phyloP scores from a whole-genome alignment of 73 alveolate species.

The Paramecium primaurelia region DNA sequence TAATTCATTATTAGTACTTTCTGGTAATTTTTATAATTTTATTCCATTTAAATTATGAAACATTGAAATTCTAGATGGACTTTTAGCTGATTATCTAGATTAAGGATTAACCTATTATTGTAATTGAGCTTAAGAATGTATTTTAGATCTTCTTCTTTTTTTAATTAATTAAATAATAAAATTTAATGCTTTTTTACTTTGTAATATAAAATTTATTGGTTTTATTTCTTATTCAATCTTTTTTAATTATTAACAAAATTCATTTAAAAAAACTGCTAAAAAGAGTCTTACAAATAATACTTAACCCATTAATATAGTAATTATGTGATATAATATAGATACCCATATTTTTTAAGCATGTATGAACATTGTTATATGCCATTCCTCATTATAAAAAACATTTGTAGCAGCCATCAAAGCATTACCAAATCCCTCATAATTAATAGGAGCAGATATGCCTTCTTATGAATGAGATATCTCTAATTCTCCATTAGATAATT shows the following conservation, averaged over 20 bases:
- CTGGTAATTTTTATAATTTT: not conserved
- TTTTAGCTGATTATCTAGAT: not conserved
- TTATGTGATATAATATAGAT: slow-evolving; percentile 18
- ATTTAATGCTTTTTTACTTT: not conserved
- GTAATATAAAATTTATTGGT: not conserved
- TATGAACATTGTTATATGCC: slow-evolving; percentile 55
- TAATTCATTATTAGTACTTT: not conserved
- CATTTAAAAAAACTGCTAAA: slow-evolving; percentile 48
- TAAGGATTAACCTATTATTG: not conserved
- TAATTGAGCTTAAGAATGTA: not conserved
- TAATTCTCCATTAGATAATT: not conserved
- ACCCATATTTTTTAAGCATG: not conserved
- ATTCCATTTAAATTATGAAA: not conserved
- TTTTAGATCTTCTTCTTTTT: slow-evolving; percentile 7
- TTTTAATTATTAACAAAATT: slow-evolving; percentile 28
- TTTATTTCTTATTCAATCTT: slow-evolving; percentile 41
- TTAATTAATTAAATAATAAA: not conserved
- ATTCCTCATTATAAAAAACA: slow-evolving; percentile 57
- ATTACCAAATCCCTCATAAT: slow-evolving; percentile 50
- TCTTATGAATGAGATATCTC: not conserved
- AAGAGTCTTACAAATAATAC: slow-evolving; percentile 45
- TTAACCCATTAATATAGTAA: slow-evolving; percentile 45
- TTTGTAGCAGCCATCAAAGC: slow-evolving; percentile 46
- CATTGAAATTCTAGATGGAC: not conserved
- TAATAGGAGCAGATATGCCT: not conserved